These are phyloP conservation scores for Plasmodium falciparum DNA, from an alignment of 169 alveolate genomes.

Conservation along the genomic window DNA sequence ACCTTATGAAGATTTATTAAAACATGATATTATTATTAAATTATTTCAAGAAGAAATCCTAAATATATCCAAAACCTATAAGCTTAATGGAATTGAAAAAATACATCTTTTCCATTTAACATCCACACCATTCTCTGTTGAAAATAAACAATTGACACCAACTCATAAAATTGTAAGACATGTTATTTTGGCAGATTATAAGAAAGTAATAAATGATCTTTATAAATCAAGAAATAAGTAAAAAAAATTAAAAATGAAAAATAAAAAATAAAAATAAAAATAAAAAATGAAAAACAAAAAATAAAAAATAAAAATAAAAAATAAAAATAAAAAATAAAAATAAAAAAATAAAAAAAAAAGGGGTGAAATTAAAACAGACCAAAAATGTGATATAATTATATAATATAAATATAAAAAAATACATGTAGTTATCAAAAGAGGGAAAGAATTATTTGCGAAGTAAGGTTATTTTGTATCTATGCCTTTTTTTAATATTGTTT, in stretches of 20 bases:
- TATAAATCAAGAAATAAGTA: conserved; percentile 67
- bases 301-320: not conserved
- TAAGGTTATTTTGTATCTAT: too few species aligned
- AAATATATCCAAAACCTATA: conserved; percentile 76
- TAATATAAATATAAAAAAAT: not conserved
- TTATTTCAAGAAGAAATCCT: conserved; percentile 68
- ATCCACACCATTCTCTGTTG: conserved; percentile 90
- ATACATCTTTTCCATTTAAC: conserved; percentile 87
- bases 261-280: too few species aligned
- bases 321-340: too few species aligned
- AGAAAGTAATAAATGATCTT: conserved; percentile 78
- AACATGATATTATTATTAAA: conserved; percentile 62
- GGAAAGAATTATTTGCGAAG: too few species aligned
- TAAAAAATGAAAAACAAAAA: not conserved
- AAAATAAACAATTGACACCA: conserved; percentile 93
- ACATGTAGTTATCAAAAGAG: too few species aligned
- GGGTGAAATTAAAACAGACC: too few species aligned
- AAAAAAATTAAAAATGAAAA: not conserved
- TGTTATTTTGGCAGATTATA: conserved; percentile 79
- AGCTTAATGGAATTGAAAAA: conserved; percentile 85
- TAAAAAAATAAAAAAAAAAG: not conserved
- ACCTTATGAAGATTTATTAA: conserved; percentile 78
- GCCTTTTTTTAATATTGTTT: too few species aligned
- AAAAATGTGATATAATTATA: not conserved
- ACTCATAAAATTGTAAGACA: conserved; percentile 93